These are phyloP conservation scores for Fraxinus dipetala DNA, from an alignment of 305 asterid genomes.

Conservation along the genomic window DNA sequence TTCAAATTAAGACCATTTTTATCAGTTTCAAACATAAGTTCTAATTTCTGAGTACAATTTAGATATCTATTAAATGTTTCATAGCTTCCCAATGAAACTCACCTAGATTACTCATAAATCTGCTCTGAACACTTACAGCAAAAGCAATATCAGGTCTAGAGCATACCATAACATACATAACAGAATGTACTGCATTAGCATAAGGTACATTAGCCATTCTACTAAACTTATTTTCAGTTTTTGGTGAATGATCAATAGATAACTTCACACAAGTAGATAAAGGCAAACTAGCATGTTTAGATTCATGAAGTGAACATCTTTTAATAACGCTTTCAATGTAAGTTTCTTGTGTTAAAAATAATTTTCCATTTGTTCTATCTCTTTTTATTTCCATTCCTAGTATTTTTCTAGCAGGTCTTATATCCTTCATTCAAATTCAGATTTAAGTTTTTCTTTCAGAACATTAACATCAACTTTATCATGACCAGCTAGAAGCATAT, in stretches of 20 bases:
- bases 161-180: neutral
- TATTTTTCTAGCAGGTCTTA: neutral
- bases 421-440: too few species aligned
- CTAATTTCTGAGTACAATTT: neutral
- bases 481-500: neutral
- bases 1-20: neutral
- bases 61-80: neutral
- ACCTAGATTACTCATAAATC: too few species aligned
- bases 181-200: neutral
- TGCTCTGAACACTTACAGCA: neutral
- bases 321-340: neutral
- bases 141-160: neutral
- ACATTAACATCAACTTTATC: too few species aligned
- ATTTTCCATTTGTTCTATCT: neutral
- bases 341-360: neutral
- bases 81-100: neutral
- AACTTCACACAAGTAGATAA: neutral
- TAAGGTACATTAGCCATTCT: neutral
- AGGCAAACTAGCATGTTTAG: neutral
- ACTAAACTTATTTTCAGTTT: too few species aligned
- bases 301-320: neutral
- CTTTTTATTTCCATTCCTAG: neutral
- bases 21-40: neutral
- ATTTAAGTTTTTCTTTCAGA: neutral
- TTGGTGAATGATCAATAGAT: neutral